Conservation (phyloP, 768 basidiomycete genomes). For the Exidia glandulosa region DNA sequence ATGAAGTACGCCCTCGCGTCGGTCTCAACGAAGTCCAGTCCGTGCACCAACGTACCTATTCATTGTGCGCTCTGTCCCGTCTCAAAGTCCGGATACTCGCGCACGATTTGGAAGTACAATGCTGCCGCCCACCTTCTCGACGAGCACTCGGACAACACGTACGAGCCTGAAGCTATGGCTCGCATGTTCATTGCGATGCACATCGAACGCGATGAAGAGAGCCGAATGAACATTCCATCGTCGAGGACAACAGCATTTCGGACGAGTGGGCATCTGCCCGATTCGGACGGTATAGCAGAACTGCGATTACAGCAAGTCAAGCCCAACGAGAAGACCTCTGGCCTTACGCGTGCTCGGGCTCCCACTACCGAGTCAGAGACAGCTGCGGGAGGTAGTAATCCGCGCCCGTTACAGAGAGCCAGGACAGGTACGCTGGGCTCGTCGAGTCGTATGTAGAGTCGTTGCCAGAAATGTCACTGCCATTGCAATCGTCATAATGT, state of each 20-base stretch:
- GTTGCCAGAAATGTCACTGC: too few species aligned
- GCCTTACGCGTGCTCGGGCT: too few species aligned
- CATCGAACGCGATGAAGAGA: neutral
- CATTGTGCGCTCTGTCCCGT: neutral
- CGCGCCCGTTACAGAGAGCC: too few species aligned
- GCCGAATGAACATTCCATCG: neutral
- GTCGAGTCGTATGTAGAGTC: too few species aligned
- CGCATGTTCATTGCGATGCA: neutral
- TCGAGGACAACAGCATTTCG: neutral
- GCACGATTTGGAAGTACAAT: neutral
- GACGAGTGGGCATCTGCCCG: too few species aligned
- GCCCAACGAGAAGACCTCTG: too few species aligned
- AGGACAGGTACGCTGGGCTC: too few species aligned
- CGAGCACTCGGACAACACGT: neutral
- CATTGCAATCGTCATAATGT: too few species aligned
- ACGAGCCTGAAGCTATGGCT: neutral
- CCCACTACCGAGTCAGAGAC: too few species aligned
- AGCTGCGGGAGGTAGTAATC: too few species aligned
- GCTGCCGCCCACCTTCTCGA: neutral
- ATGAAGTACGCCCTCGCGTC: neutral
- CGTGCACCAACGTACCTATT: neutral
- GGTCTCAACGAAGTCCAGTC: neutral
- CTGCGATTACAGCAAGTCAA: too few species aligned
- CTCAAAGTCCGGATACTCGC: neutral
- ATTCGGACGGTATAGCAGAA: too few species aligned